Base-by-base conservation (phyloP, 768 basidiomycete species). In the Lentinula boryana region DNA sequence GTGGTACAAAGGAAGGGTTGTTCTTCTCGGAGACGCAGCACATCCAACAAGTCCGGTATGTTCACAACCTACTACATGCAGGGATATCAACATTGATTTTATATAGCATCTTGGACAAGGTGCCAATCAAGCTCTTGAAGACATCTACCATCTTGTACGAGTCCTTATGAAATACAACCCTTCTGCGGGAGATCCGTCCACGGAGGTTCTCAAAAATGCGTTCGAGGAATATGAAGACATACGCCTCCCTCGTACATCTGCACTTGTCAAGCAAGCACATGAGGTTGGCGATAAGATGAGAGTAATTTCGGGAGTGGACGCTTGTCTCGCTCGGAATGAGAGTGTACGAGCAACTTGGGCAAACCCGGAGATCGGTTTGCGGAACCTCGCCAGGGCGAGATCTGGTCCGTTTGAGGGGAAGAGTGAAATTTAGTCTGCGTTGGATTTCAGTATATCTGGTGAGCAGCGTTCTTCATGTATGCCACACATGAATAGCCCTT, bases 41-140 rank as follows among this genome's bases (percentile, higher is more conserved):
- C 78, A 80, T 63, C 78, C 78, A 4, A 78, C 78, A 4, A 77
- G 74, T 62, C 78, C 79, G 0, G 77, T 78, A 62, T 53, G 78
- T 66, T 2, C n/a, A 5, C 16, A 31, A 51, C 8, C n/a, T 52
- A 10, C 44, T 12, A 27, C 27, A 27, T 27, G 27, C 27, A 27
- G 3, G 27, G 4, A 9, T 48, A 18, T 36, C 8, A 48, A 21
- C 23, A 21, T 1, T 23, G 32, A 38, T 41, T 33, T 44, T 32
- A 4, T 51, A n/a, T 60, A 79, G 77, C 78, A 79, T 60, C 71
- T 80, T 16, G 78, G 78, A 1, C 78, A 79, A 68, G 78, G 78
- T 32, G 77, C 78, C 9, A 79, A 78, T 63, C 77, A 78, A 64
- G 75, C 78, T 1, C 73, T 77, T 60, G 78, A 79, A 62, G 78